Conservation (phyloP, 2,329 filamentous ascomycete species). For the Tolypocladium pustulatum region DNA sequence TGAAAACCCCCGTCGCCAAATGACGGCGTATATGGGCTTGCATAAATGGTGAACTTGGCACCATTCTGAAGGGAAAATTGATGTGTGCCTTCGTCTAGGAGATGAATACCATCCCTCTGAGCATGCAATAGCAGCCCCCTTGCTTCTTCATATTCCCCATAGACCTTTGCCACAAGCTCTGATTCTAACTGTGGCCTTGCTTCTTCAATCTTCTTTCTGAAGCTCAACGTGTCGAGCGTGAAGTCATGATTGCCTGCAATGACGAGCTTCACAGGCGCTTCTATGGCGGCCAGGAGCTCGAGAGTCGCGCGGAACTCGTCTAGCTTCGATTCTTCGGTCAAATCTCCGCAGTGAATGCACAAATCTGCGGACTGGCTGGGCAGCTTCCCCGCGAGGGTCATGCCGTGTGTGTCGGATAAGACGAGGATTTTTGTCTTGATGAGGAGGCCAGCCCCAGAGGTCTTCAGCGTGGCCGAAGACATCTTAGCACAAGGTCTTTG, state of each 20-base stretch:
- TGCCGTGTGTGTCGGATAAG: background rate
- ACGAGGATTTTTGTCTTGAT: background rate
- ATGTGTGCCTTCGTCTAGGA: background rate
- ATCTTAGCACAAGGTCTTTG: background rate
- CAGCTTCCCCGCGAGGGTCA: background rate
- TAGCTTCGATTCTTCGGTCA: background rate
- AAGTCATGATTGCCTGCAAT: background rate
- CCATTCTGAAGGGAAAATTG: background rate
- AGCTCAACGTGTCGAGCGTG: background rate
- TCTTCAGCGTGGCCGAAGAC: background rate
- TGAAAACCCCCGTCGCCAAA: background rate
- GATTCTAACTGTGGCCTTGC: background rate
- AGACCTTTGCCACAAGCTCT: background rate
- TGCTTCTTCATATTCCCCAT: background rate
- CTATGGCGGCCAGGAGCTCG: background rate
- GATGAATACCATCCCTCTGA: background rate
- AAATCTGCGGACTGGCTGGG: background rate
- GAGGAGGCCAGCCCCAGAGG: background rate
- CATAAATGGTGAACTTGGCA: background rate
- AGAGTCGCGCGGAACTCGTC: background rate
- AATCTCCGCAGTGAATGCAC: background rate
- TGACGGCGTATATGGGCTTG: background rate
- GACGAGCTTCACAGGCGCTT: background rate
- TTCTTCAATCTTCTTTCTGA: background rate
- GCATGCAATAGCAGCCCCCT: background rate